Percentiles rank a stretch among this genome's conserved stretches.
Conservation (phyloP, 1,139 yeast species). For the Pichia cactophila region DNA sequence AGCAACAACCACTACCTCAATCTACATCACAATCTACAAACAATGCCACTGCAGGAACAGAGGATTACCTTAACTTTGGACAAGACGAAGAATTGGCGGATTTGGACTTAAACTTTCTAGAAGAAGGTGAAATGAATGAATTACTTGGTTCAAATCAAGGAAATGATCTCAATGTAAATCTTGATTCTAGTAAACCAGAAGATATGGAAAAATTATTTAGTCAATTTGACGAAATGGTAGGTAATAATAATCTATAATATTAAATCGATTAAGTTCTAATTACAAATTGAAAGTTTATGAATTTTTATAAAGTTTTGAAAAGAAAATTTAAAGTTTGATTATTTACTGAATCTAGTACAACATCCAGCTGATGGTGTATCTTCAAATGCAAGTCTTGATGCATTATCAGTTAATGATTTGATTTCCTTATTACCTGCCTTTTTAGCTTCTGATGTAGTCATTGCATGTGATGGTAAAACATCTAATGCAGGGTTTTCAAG, state of each 20-base stretch:
- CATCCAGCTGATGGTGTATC: slow-evolving; percentile 21
- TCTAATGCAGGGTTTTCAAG: slow-evolving; percentile 70
- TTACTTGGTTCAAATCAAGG: slow-evolving; percentile 5
- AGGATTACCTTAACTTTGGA: slow-evolving; percentile 11
- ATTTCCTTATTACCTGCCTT: slow-evolving; percentile 35
- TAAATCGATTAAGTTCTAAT: not conserved
- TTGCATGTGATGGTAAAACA: slow-evolving; percentile 60
- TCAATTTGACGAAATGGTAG: slow-evolving; percentile 26
- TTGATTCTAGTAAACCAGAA: slow-evolving; percentile 18
- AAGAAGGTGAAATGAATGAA: slow-evolving; percentile 11
- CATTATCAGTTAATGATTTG: slow-evolving; percentile 42
- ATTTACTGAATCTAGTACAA: slow-evolving; percentile 18
- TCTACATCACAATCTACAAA: not conserved
- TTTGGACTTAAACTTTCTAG: slow-evolving; percentile 21
- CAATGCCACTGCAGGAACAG: slow-evolving; percentile 1
- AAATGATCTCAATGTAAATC: not conserved
- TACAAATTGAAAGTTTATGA: not conserved
- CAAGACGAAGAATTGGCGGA: slow-evolving; percentile 18
- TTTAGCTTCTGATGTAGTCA: slow-evolving; percentile 54
- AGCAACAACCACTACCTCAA: slow-evolving; percentile 3
- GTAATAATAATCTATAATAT: slow-evolving; percentile 10
- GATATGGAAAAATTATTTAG: slow-evolving; percentile 26
- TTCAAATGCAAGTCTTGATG: slow-evolving; percentile 38
- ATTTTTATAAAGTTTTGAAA: not conserved
- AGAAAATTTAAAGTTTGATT: not conserved